Percentiles rank a stretch among this genome's conserved stretches.
Conservation (phyloP, 768 basidiomycete species). For the Chlorophyllum brunneum region DNA sequence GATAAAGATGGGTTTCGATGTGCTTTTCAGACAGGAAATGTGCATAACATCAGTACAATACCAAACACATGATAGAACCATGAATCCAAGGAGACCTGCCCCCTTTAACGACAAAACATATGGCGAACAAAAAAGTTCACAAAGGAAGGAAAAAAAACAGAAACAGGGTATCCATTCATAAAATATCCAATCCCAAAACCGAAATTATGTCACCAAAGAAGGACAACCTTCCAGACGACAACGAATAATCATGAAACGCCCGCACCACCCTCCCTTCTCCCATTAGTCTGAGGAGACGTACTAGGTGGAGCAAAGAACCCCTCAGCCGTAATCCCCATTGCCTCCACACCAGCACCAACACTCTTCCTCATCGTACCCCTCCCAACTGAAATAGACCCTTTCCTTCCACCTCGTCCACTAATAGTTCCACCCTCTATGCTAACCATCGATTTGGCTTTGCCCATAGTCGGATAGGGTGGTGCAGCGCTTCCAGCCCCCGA, state of each 20-base stretch:
- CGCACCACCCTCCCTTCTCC: neutral
- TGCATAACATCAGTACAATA: too few species aligned
- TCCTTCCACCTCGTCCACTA: conserved; percentile 10
- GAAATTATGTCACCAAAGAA: neutral
- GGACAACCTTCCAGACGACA: neutral
- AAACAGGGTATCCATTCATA: neutral
- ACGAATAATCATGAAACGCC: neutral
- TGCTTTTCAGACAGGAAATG: too few species aligned
- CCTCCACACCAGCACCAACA: conserved; percentile 71
- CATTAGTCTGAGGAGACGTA: conserved; percentile 26
- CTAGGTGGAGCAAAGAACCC: conserved; percentile 71
- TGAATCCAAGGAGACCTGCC: too few species aligned
- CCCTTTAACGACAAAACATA: too few species aligned
- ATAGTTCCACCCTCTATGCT: conserved; percentile 54
- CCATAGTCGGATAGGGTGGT: conserved; percentile 25
- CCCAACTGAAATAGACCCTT: conserved; percentile 40
- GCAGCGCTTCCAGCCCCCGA: conserved; percentile 16
- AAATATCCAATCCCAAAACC: neutral
- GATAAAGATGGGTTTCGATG: too few species aligned
- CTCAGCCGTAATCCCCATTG: conserved; percentile 67
- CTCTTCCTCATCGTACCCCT: conserved; percentile 59
- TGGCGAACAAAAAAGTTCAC: too few species aligned
- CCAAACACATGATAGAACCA: too few species aligned
- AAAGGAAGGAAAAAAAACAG: neutral
- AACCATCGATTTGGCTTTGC: conserved; percentile 54